phyloP scores from a whole-genome alignment of 2,329 filamentous ascomycete species.

The Penicillium sp. region DNA sequence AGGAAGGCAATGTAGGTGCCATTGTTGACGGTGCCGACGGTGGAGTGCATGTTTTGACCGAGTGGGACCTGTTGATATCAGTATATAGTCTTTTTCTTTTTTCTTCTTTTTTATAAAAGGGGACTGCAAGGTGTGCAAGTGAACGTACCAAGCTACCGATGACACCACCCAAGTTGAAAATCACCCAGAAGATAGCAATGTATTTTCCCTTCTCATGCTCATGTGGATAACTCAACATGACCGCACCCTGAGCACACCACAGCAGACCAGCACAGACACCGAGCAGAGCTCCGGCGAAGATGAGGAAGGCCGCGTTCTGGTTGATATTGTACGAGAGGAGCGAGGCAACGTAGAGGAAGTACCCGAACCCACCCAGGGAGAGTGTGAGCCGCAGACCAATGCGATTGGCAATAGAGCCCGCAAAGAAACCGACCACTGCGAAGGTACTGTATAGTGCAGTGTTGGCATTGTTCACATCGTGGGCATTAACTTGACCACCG shows the following conservation, averaged over 20 bases:
- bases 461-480: slow-evolving; percentile 64
- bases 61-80: slow-evolving; percentile 39
- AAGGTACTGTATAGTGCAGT: slow-evolving; percentile 72
- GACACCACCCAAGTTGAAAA: slow-evolving; percentile 89
- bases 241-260: slow-evolving; percentile 52
- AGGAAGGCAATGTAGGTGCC: slow-evolving; percentile 89
- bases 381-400: slow-evolving; percentile 45
- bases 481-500: slow-evolving; percentile 57
- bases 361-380: slow-evolving; percentile 48
- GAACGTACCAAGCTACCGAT: slow-evolving; percentile 67
- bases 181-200: slow-evolving; percentile 90
- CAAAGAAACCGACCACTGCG: slow-evolving; percentile 62
- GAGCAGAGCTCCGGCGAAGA: slow-evolving; percentile 50
- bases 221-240: slow-evolving; percentile 75
- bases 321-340: slow-evolving; percentile 53
- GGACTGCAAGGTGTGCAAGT: too few relatives aligned
- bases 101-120: too few relatives aligned
- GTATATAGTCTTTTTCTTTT: neutral
- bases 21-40: slow-evolving; percentile 50
- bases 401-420: slow-evolving; percentile 50
- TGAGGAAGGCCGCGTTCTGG: slow-evolving; percentile 47
- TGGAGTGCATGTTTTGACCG: slow-evolving; percentile 46
- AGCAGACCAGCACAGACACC: slow-evolving; percentile 50
- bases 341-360: slow-evolving; percentile 50
- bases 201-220: slow-evolving; percentile 82